A percentile compares a stretch with the other conserved stretches of the same genome.
Conservation (phyloP, 352 stramenopile species). For the Pythium volutum region DNA sequence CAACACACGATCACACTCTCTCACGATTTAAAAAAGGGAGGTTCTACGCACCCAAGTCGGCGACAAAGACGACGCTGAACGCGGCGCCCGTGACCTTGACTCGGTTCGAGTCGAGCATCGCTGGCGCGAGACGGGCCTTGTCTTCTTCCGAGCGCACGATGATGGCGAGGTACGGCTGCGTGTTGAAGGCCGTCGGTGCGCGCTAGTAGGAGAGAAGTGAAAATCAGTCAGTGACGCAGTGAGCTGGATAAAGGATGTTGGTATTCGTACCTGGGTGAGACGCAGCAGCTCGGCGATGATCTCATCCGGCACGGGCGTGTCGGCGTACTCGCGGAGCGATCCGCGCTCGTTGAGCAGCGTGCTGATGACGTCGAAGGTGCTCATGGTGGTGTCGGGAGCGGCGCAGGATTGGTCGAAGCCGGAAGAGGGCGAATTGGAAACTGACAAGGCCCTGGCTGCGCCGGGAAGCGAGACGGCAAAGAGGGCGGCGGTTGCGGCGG, state of each 20-base stretch:
- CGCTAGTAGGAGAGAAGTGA: conserved; percentile 4
- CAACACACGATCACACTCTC: not conserved
- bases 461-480: too few relatives aligned
- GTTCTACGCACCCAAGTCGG: conserved; percentile 37
- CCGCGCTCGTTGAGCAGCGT: conserved; percentile 20
- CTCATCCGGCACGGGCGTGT: conserved; percentile 23
- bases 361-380: conserved; percentile 15
- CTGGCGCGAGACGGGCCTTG: conserved; percentile 22
- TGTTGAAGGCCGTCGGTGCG: conserved; percentile 41
- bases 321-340: conserved; percentile 23
- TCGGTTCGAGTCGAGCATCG: conserved; percentile 35
- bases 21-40: not conserved
- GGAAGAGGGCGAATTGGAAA: conserved; percentile 8
- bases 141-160: conserved; percentile 27
- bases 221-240: not conserved
- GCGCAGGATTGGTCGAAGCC: not conserved
- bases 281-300: conserved; percentile 26
- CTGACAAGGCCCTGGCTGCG: conserved; percentile 5
- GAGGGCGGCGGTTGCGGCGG: not conserved
- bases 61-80: conserved; percentile 69
- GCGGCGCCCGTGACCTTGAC: conserved; percentile 57
- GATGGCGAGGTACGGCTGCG: conserved; percentile 40
- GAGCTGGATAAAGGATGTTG: not conserved
- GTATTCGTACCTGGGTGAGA: conserved; percentile 20
- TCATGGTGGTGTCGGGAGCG: conserved; percentile 15